These are phyloP conservation scores for Triticum urartu DNA, from an alignment of 176 grass and related monocot genomes.

Conservation along the genomic window DNA sequence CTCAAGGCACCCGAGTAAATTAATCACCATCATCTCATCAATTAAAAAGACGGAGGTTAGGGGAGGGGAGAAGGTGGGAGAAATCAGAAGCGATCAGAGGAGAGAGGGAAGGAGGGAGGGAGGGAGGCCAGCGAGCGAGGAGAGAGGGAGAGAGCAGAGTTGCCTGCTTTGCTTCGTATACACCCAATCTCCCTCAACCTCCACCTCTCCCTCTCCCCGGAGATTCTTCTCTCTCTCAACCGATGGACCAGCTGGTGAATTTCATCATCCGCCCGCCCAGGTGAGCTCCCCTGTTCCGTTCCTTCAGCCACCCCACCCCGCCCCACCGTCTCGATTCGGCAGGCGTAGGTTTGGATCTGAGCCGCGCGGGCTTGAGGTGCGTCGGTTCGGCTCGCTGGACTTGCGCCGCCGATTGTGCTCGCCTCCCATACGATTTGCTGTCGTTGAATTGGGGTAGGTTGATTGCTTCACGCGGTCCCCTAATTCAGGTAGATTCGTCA, in stretches of 20 bases:
- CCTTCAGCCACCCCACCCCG: background rate
- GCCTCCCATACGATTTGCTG: background rate
- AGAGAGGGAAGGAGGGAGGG: background rate
- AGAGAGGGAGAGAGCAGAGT: background rate
- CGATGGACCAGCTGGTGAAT: conserved; percentile 99
- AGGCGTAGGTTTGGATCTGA: conserved; percentile 39
- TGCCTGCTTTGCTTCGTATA: conserved; percentile 6
- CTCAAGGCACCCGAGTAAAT: conserved; percentile 27
- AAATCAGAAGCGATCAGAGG: conserved; percentile 15
- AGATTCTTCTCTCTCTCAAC: background rate
- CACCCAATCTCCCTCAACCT: conserved; percentile 19
- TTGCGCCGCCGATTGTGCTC: background rate
- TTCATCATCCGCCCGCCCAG: conserved; percentile 99
- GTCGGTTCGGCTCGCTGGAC: background rate
- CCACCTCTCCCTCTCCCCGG: background rate
- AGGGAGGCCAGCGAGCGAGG: conserved; percentile 16
- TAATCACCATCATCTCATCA: background rate
- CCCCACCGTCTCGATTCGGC: background rate
- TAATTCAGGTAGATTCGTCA: conserved; percentile 10
- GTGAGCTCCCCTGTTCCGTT: conserved; percentile 37
- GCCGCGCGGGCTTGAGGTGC: background rate
- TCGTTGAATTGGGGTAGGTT: background rate
- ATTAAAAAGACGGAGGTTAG: conserved; percentile 9
- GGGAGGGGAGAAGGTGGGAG: conserved; percentile 12
- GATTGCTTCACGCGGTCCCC: background rate